Evolutionary conservation across 805 yeast species (phyloP).

Genomic region (Brettanomyces bruxellensis): DNA sequence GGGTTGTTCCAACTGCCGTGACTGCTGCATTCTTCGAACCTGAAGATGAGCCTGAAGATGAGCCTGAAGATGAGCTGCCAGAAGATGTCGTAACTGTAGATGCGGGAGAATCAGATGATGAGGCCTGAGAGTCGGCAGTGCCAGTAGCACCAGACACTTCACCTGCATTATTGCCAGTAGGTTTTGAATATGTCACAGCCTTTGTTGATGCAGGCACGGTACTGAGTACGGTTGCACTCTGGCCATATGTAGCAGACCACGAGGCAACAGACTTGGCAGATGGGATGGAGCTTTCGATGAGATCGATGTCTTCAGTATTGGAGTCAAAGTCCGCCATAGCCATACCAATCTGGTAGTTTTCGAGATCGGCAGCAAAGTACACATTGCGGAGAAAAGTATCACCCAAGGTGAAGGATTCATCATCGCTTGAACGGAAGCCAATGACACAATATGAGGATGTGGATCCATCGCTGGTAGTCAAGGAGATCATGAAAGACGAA

Average conservation of each 20-base stretch:
- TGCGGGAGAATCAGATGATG: neutral
- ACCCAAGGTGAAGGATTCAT: constrained; percentile 35
- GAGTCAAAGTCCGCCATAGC: constrained; percentile 25
- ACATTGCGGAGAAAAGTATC: constrained; percentile 44
- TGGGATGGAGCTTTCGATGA: constrained; percentile 37
- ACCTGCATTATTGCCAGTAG: neutral
- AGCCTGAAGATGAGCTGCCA: neutral
- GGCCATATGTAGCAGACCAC: constrained; percentile 32
- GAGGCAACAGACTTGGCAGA: constrained; percentile 37
- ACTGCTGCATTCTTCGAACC: neutral
- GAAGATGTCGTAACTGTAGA: neutral
- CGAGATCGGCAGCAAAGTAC: constrained; percentile 49
- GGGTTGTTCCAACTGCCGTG: no score
- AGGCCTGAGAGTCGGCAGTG: neutral
- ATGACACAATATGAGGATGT: constrained; percentile 33
- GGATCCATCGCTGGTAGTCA: constrained; percentile 10
- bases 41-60: no score
- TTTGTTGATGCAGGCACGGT: neutral
- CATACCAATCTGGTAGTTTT: constrained; percentile 32
- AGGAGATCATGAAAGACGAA: constrained; percentile 13
- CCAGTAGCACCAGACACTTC: neutral
- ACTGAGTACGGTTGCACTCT: constrained; percentile 1
- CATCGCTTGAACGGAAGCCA: constrained; percentile 29
- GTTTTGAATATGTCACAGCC: neutral
- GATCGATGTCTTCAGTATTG: constrained; percentile 7